Percentiles rank a stretch among this genome's conserved stretches.
Evolutionary conservation across 306 rosid species (phyloP).

Genomic region (Quercus alba): DNA sequence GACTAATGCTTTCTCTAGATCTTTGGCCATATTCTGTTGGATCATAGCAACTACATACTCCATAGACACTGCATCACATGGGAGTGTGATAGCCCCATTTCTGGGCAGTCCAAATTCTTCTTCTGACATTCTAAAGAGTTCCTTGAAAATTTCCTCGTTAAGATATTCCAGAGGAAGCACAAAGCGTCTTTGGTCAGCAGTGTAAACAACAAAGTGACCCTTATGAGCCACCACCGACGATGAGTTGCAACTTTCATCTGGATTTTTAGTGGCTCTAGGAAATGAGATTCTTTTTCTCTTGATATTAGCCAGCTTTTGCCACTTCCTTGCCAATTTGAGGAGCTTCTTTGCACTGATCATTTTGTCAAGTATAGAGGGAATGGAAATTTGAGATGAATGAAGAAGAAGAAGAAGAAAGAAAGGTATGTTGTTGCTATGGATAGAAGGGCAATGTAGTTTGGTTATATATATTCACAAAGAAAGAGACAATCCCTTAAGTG

Average conservation of each 20-base stretch:
- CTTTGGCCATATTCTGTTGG: not conserved
- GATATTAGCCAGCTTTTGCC: not conserved
- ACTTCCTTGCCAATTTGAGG: conserved; percentile 16
- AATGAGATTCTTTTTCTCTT: not conserved
- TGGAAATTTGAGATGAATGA: not conserved
- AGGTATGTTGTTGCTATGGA: not conserved
- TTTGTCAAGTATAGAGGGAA: not conserved
- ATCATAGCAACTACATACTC: conserved; percentile 14
- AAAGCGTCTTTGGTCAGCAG: conserved; percentile 11
- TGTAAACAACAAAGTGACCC: conserved; percentile 23
- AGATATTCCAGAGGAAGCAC: conserved; percentile 20
- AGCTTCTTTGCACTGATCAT: conserved; percentile 18
- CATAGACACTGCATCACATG: conserved; percentile 9
- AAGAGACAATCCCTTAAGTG: not conserved
- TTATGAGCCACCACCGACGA: not conserved
- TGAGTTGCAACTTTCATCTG: not conserved
- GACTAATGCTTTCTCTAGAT: conserved; percentile 11
- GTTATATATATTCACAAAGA: not conserved
- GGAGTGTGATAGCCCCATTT: conserved; percentile 12
- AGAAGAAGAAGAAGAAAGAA: not conserved
- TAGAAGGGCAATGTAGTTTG: not conserved
- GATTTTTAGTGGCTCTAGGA: not conserved
- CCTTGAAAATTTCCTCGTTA: conserved; percentile 1
- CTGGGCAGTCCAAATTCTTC: conserved; percentile 16
- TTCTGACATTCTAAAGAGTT: conserved; percentile 16